A percentile compares a stretch with the other conserved stretches of the same genome.
Evolutionary conservation across 139 green algal species (phyloP).

Genomic region (Micromonas commoda): DNA sequence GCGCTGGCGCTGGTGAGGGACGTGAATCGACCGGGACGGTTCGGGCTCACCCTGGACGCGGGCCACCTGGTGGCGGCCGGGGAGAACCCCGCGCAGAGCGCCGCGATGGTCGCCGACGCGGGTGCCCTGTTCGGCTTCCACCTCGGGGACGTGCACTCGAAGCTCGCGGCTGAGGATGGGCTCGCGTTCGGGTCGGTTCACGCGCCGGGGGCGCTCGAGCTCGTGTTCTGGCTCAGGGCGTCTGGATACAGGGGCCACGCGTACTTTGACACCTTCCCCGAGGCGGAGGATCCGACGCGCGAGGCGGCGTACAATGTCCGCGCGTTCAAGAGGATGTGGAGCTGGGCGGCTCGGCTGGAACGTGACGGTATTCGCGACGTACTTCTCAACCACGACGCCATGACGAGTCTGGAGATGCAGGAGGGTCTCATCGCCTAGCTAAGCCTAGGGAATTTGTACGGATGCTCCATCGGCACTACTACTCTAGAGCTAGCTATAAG

Average conservation of each 20-base stretch:
- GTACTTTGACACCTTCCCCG: constrained; percentile 61
- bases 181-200: constrained; percentile 34
- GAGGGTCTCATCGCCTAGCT: too few species aligned
- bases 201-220: constrained; percentile 41
- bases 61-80: constrained; percentile 59
- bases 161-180: constrained; percentile 59
- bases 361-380: neutral
- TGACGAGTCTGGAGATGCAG: neutral
- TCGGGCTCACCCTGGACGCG: constrained; percentile 60
- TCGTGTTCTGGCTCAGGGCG: constrained; percentile 50
- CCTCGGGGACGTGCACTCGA: constrained; percentile 46
- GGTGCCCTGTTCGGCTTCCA: constrained; percentile 50
- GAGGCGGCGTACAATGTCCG: constrained; percentile 36
- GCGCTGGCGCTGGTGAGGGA: constrained; percentile 45
- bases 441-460: too few species aligned
- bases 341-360: neutral
- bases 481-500: too few species aligned
- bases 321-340: neutral
- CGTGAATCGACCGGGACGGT: constrained; percentile 39
- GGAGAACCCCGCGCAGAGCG: constrained; percentile 55
- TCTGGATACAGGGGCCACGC: constrained; percentile 40
- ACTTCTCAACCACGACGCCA: neutral
- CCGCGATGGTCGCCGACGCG: constrained; percentile 32
- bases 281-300: constrained; percentile 53
- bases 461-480: too few species aligned